phyloP scores from a whole-genome alignment of 306 rosid genomes.

The Rosa persica region DNA sequence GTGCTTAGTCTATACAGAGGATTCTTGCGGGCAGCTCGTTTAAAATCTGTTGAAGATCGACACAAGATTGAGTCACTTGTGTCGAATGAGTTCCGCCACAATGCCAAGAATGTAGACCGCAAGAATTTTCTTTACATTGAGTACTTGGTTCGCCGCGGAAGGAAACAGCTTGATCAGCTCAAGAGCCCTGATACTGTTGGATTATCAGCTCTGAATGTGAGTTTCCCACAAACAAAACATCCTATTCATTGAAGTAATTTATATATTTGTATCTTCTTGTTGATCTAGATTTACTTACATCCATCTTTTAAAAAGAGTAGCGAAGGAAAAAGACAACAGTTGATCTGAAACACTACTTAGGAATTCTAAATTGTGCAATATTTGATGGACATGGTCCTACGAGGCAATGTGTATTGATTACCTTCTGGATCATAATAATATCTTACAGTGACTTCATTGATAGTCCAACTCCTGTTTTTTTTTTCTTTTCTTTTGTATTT shows the following conservation, averaged over 20 bases:
- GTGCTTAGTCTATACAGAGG: constrained; percentile 77
- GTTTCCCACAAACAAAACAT: constrained; percentile 27
- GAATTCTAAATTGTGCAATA: not conserved
- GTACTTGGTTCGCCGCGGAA: constrained; percentile 70
- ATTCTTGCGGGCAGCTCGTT: constrained; percentile 74
- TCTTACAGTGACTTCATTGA: not conserved
- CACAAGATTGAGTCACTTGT: constrained; percentile 56
- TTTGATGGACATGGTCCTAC: not conserved
- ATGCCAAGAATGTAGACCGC: constrained; percentile 63
- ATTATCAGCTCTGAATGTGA: constrained; percentile 46
- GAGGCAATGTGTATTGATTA: not conserved
- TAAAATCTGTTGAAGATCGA: constrained; percentile 58
- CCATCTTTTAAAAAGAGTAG: not conserved
- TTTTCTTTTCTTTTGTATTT: not conserved
- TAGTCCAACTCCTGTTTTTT: not conserved
- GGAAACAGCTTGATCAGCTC: constrained; percentile 87
- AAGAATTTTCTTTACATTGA: constrained; percentile 78
- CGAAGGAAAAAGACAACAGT: not conserved
- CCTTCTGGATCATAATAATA: not conserved
- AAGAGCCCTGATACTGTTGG: constrained; percentile 55
- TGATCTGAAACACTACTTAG: not conserved
- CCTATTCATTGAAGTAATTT: constrained; percentile 20
- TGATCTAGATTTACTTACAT: not conserved
- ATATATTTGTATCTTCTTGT: not conserved
- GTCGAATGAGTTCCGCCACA: constrained; percentile 58